A percentile compares a stretch with the other conserved stretches of the same genome.
These are phyloP conservation scores for Tylopilus balloui DNA, from an alignment of 768 basidiomycete species.

Conservation along the genomic window DNA sequence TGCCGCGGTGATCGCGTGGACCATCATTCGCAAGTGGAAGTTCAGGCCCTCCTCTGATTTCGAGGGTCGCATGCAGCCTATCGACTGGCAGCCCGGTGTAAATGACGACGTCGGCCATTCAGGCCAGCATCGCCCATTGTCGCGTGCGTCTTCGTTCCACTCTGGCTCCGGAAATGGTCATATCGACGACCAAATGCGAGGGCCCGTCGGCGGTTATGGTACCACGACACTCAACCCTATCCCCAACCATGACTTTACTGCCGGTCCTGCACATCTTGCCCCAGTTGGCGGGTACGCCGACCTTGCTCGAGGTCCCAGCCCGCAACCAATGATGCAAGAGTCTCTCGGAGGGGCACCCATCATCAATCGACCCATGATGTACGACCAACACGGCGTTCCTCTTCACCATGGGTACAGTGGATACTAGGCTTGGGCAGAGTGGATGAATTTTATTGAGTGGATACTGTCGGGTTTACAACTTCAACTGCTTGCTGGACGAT, in stretches of 20 bases:
- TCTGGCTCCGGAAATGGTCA: conserved; percentile 41
- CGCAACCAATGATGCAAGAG: conserved; percentile 53
- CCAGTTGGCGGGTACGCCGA: conserved; percentile 81
- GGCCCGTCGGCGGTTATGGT: conserved; percentile 30
- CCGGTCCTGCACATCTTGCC: conserved; percentile 51
- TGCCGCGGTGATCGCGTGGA: conserved; percentile 74
- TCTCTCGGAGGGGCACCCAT: conserved; percentile 34
- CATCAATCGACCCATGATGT: conserved; percentile 44
- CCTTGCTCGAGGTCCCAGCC: conserved; percentile 69
- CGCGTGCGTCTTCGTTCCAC: conserved; percentile 67
- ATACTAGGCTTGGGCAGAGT: conserved; percentile 12
- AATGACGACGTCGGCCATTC: conserved; percentile 44
- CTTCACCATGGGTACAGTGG: conserved; percentile 46
- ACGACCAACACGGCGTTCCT: conserved; percentile 54
- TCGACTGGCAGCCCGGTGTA: conserved; percentile 76
- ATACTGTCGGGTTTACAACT: neutral
- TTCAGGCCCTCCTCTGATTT: conserved; percentile 76
- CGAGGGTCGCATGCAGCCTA: conserved; percentile 80
- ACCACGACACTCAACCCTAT: conserved; percentile 38
- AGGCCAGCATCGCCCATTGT: conserved; percentile 46
- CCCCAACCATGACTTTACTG: conserved; percentile 76
- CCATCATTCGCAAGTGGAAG: conserved; percentile 90
- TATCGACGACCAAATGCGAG: conserved; percentile 33
- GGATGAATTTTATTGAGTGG: conserved; percentile 1
- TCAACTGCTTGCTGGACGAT: conserved; percentile 32